Evolutionary conservation across 345 rosid genomes (phyloP), one percentile per base, ranked within the genome.

Genomic region (Gossypium arboreum): DNA sequence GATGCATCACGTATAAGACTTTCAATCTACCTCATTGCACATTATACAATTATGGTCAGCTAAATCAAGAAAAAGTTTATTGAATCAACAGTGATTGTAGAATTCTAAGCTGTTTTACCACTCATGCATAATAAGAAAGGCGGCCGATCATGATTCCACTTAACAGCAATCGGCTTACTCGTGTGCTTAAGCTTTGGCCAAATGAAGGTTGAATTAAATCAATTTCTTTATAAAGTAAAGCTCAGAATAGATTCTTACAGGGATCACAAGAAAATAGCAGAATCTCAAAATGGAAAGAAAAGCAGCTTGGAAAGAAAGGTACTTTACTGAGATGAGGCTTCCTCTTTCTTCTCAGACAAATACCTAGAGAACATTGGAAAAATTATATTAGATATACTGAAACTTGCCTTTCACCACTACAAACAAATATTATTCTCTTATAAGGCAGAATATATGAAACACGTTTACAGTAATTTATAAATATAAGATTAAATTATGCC

Each of bases 281-380:
- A 24, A 73, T 29, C 73, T 4, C 17, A 18, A 20, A 20, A 63
- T 10, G 55, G 29, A 58, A 72, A 25, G 72, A 50, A 50, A 48
- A 24, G 72, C 41, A 50, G 72, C 75, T 58, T 11, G 15, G 56
- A 27, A 48, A 45, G 41, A 3, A 62, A 69, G 75, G 63, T 6
- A 24, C 68, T 62, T 80, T 78, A 86, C 81, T 83, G 76, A 61
- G 84, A 25, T 1, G 78, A 4, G 72, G 74, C 78, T 73, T 83
- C 84, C 15, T 81, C 86, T 77, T 81, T 83, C 77, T 85, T 84
- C 76, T 72, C 56, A 20, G 85, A 78, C 75, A 86, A 77, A 68
- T 84, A 86, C 79, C 90, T 86, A 76, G 54, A 45, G 34, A 68
- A 47, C 24, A 4, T 17, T 69, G 1, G 16, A 51, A 16, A 51